Evolutionary conservation across 192 early-diverging fungal species (phyloP).

Genomic region (Phycomyces blakesleeanus): DNA sequence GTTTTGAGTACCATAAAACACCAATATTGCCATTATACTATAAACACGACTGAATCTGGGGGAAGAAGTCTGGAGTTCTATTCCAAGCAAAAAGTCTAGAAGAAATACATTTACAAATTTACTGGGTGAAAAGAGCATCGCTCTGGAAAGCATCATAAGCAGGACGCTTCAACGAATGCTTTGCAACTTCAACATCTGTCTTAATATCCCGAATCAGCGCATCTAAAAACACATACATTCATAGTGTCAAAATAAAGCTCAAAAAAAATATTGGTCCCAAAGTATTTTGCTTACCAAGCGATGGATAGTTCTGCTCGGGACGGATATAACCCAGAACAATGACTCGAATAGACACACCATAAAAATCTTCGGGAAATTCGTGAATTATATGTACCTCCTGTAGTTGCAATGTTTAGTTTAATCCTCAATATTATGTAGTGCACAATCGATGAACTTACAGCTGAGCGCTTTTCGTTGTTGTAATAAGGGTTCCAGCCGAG

Average conservation of each 20-base stretch:
- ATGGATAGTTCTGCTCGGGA: conserved; percentile 83
- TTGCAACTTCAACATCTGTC: conserved; percentile 78
- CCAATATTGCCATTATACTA: too few relatives aligned
- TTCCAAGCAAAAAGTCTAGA: too few relatives aligned
- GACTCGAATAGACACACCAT: conserved; percentile 78
- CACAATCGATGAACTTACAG: conserved; percentile 60
- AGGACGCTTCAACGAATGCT: conserved; percentile 58
- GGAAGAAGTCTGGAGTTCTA: too few relatives aligned
- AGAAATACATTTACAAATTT: conserved; percentile 2
- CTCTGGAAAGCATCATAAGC: conserved; percentile 49
- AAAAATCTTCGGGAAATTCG: conserved; percentile 85
- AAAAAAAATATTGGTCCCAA: too few relatives aligned
- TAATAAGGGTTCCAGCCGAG: conserved; percentile 99
- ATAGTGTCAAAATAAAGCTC: conserved; percentile 1
- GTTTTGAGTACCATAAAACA: too few relatives aligned
- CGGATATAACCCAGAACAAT: conserved; percentile 87
- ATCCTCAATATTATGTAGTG: neutral
- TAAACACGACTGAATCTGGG: too few relatives aligned
- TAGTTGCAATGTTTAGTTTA: neutral
- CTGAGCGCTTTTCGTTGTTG: conserved; percentile 94
- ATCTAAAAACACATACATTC: conserved; percentile 46
- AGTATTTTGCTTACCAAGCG: conserved; percentile 56
- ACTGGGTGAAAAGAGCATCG: conserved; percentile 35
- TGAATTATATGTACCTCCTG: conserved; percentile 96
- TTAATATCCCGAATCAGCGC: conserved; percentile 91